Evolutionary conservation across 2,329 filamentous ascomycete genomes (phyloP), one percentile per base, ranked within the genome.

Genomic region (Penicillium vulpinum): DNA sequence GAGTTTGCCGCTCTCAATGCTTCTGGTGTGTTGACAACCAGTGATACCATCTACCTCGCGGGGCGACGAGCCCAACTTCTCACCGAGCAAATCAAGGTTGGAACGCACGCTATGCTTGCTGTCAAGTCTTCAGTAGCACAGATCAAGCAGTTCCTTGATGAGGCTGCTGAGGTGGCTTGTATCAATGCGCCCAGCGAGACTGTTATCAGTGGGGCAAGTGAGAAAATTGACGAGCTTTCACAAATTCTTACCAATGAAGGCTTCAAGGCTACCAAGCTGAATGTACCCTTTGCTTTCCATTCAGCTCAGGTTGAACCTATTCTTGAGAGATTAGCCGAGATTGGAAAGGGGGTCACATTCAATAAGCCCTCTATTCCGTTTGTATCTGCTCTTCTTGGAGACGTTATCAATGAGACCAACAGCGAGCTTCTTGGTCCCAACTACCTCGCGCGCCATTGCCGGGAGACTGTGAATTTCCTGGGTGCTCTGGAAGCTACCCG

Each of bases 1-100:
- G 75, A 78, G 57, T 77, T 75, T 62, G 70, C 74, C 2, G 75
- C 75, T 1, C 51, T 77, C 0, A 66, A 70, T 41, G 65, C 67
- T 10, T 68, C 75, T 4, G 75, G 73, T 10, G 69, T 77, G 1
- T 54, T 78, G 3, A 70, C 72, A 2, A 67, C 62, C 1, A 64
- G 54, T 31, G 75, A 77, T 51, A 66, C 71, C 0, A 69, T 93
- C 54, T 87, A 86, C 62, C 79, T 92, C 1, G 88, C 92, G 21
- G 89, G 89, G 38, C 73, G 78, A 24, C 68, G 77, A 5, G 77
- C 77, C 11, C 68, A 74, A 43, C 67, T 80, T 1, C 69, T 80
- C 11, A 71, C 73, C 26, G 65, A 74, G 45, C 69, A 72, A 54
- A 78, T 76, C 58, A 65, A 73, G 13, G 63, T 70, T 39, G 75